phyloP scores from a whole-genome alignment of 2,329 filamentous ascomycete species.

The Zymoseptoria brevis region DNA sequence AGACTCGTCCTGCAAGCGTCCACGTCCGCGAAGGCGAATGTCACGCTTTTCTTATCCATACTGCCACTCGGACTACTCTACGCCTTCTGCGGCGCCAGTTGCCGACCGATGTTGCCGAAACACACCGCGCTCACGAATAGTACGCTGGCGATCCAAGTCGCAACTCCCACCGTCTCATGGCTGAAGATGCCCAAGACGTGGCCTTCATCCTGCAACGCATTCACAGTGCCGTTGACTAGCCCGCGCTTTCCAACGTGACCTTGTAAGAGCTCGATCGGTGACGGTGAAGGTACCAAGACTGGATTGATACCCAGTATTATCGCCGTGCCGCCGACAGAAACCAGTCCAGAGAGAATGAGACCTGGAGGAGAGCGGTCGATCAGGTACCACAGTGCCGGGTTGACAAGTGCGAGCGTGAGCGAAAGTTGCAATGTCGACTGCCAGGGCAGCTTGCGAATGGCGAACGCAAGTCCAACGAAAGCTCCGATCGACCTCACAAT shows the following conservation, averaged over 20 bases:
- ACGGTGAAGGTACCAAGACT: slow-evolving; percentile 64
- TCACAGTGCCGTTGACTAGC: slow-evolving; percentile 15
- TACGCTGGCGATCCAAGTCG: slow-evolving; percentile 86
- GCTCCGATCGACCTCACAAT: slow-evolving; percentile 61
- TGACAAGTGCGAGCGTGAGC: slow-evolving; percentile 77
- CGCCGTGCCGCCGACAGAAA: slow-evolving; percentile 67
- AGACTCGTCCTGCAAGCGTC: too few species aligned
- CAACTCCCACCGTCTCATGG: slow-evolving; percentile 60
- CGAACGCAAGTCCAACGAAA: slow-evolving; percentile 66
- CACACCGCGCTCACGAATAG: slow-evolving; percentile 91
- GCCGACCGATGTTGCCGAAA: slow-evolving; percentile 89
- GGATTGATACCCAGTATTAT: slow-evolving; percentile 69
- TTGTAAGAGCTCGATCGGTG: slow-evolving; percentile 33
- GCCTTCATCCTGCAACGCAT: slow-evolving; percentile 13
- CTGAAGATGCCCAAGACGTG: slow-evolving; percentile 44
- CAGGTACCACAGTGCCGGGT: slow-evolving; percentile 91
- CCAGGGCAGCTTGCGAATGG: slow-evolving; percentile 87
- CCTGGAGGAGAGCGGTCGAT: slow-evolving; percentile 85
- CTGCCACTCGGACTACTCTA: not conserved
- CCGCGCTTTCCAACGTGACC: slow-evolving; percentile 10
- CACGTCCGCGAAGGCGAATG: too few species aligned
- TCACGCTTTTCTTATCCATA: not conserved
- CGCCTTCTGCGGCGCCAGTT: slow-evolving; percentile 47
- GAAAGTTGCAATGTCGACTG: slow-evolving; percentile 90
- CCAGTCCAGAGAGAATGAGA: slow-evolving; percentile 66